Conservation (phyloP, 176 grass and related monocot genomes). For the Avena eriantha region DNA sequence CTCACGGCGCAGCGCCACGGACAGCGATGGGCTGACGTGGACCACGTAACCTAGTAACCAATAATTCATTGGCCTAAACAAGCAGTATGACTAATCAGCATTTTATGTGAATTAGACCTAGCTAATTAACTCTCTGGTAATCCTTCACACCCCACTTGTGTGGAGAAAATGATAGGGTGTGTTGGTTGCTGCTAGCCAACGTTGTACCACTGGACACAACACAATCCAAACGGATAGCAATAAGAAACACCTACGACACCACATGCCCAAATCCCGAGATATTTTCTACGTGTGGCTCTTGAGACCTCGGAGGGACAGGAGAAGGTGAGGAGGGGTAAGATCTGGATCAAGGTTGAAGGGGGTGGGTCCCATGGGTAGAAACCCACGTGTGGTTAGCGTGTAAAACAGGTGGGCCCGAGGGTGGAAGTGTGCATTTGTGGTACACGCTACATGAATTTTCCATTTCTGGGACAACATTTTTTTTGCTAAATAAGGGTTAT, state of each 20-base stretch:
- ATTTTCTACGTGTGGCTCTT: not conserved
- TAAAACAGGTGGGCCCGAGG: not conserved
- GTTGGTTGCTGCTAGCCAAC: not conserved
- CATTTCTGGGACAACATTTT: too few species aligned
- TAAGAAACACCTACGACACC: not conserved
- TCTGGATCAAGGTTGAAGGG: not conserved
- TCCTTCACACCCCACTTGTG: not conserved
- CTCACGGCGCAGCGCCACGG: not conserved
- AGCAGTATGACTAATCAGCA: not conserved
- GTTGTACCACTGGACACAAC: not conserved
- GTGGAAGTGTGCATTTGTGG: not conserved
- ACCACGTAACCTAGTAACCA: not conserved
- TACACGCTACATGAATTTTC: too few species aligned
- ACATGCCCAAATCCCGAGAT: not conserved
- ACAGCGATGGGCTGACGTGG: not conserved
- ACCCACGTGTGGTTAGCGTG: not conserved
- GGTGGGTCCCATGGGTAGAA: not conserved
- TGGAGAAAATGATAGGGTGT: not conserved
- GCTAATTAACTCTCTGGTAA: not conserved
- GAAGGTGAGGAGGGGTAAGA: not conserved
- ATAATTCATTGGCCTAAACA: too few species aligned
- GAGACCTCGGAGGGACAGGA: not conserved
- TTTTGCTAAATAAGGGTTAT: too few species aligned
- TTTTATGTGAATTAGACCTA: not conserved
- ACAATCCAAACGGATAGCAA: not conserved